Base-by-base conservation (phyloP, 2,329 filamentous ascomycete species). In the Sarocladium brachiariae region DNA sequence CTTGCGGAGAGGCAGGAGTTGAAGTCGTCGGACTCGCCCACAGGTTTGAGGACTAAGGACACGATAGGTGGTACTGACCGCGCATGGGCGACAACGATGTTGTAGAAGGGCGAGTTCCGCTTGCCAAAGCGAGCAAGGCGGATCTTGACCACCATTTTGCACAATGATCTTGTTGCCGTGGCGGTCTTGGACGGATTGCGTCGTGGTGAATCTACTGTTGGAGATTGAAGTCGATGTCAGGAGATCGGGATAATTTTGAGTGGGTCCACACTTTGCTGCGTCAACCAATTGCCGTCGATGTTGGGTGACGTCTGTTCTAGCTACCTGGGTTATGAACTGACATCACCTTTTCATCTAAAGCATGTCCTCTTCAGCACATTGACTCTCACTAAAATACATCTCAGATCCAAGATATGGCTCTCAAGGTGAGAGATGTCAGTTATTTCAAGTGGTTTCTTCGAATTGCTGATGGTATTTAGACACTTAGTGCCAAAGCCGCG, bases 1-100 rank as follows among this genome's bases (percentile, higher is more conserved):
- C n/a, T n/a, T n/a, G n/a, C n/a, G n/a, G n/a, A n/a, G n/a, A n/a
- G n/a, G n/a, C n/a, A n/a, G n/a, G 30, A 14, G 30, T 14, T 8
- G 30, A 8, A 8, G 30, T 14, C 14, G 30, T 8, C 30, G 30
- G 30, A 14, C 8, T 8, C 27, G 27, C 13, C 27, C 27, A 30
- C 27, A 30, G 13, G 48, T 21, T 37, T 21, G 31, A 38, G 35
- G 39, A 43, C 9, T 35, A 23, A 27, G 9, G 11, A 19, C 13
- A 5, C 11, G 10, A 8, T 4, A 25, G 6, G 27, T 16, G n/a
- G 25, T 25, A 56, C 76, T 57, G 79, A 95, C 88, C 91, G 84
- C 43, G 91, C 91, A 63, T 97, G 92, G 14, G 90, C 81, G 57
- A 99, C 88, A 58, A 97, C 89, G 56, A 99, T 96, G 73, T 99